A percentile compares a stretch with the other conserved stretches of the same genome.
Evolutionary conservation across 768 basidiomycete genomes (phyloP).

Genomic region (Suillus discolor): DNA sequence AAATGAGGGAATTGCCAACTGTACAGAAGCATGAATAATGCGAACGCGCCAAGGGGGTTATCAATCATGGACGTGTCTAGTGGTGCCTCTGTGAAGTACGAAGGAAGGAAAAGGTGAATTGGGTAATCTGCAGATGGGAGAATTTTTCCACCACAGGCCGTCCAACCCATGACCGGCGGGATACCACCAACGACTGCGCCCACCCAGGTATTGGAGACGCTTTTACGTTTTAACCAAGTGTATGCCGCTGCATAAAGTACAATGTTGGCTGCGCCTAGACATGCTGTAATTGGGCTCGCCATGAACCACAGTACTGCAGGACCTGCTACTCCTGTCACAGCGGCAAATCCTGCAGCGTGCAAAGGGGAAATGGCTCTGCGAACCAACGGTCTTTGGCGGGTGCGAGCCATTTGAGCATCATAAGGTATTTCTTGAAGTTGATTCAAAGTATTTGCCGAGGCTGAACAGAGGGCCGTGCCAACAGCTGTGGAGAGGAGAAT

Average conservation of each 20-base stretch:
- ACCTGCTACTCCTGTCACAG: constrained; percentile 76
- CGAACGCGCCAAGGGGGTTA: constrained; percentile 80
- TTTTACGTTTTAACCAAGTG: constrained; percentile 88
- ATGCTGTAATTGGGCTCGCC: constrained; percentile 85
- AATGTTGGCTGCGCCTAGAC: constrained; percentile 83
- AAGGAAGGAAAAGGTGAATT: constrained; percentile 59
- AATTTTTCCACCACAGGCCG: constrained; percentile 84
- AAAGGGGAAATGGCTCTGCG: constrained; percentile 80
- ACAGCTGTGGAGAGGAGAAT: constrained; percentile 84
- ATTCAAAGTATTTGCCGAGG: constrained; percentile 93
- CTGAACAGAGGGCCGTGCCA: constrained; percentile 89
- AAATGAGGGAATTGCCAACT: constrained; percentile 99
- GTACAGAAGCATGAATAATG: constrained; percentile 83
- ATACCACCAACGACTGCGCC: constrained; percentile 91
- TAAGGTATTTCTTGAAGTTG: constrained; percentile 94
- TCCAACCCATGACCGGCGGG: constrained; percentile 98
- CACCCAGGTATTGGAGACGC: constrained; percentile 89
- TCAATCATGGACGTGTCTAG: constrained; percentile 58
- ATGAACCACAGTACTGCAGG: constrained; percentile 76
- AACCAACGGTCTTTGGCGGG: constrained; percentile 85
- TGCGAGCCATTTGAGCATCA: constrained; percentile 95
- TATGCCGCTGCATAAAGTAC: constrained; percentile 89
- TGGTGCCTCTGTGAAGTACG: constrained; percentile 48
- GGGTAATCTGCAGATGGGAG: constrained; percentile 67
- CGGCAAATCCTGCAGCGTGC: constrained; percentile 82